A percentile compares a stretch with the other conserved stretches of the same genome.
Evolutionary conservation across 2,329 filamentous ascomycete genomes (phyloP).

Genomic region (Phoma sp.): DNA sequence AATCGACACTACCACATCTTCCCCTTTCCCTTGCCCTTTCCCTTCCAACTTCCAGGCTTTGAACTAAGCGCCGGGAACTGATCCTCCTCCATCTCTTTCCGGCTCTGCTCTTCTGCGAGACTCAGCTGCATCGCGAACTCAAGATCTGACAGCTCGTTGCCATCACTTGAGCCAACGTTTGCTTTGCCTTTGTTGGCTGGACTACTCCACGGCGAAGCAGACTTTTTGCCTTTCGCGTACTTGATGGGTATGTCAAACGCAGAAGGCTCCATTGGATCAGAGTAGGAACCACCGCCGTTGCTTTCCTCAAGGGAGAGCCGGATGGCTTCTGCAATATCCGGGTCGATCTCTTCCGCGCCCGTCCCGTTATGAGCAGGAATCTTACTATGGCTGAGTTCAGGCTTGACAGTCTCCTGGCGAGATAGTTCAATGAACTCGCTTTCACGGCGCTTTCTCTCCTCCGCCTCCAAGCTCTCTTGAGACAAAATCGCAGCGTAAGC

Average conservation of each 20-base stretch:
- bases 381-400: slow-evolving; percentile 36
- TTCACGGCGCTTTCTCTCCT: slow-evolving; percentile 53
- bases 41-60: slow-evolving; percentile 26
- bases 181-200: slow-evolving; percentile 36
- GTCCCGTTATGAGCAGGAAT: slow-evolving; percentile 35
- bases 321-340: slow-evolving; percentile 68
- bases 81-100: slow-evolving; percentile 40
- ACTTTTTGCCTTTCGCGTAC: slow-evolving; percentile 50
- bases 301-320: slow-evolving; percentile 55
- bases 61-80: slow-evolving; percentile 40
- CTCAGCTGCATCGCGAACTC: slow-evolving; percentile 69
- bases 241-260: slow-evolving; percentile 55
- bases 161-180: slow-evolving; percentile 46
- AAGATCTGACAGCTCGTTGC: slow-evolving; percentile 61
- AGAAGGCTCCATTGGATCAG: slow-evolving; percentile 16
- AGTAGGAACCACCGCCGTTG: slow-evolving; percentile 5
- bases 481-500: slow-evolving; percentile 69
- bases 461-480: slow-evolving; percentile 62
- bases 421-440: slow-evolving; percentile 46
- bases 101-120: slow-evolving; percentile 64
- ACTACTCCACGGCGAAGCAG: slow-evolving; percentile 27
- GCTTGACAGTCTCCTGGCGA: slow-evolving; percentile 10
- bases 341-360: slow-evolving; percentile 59
- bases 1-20: slow-evolving; percentile 24
- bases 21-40: slow-evolving; percentile 42